Evolutionary conservation across 257 asterid genomes (phyloP).

Genomic region (Eustoma russellianum): DNA sequence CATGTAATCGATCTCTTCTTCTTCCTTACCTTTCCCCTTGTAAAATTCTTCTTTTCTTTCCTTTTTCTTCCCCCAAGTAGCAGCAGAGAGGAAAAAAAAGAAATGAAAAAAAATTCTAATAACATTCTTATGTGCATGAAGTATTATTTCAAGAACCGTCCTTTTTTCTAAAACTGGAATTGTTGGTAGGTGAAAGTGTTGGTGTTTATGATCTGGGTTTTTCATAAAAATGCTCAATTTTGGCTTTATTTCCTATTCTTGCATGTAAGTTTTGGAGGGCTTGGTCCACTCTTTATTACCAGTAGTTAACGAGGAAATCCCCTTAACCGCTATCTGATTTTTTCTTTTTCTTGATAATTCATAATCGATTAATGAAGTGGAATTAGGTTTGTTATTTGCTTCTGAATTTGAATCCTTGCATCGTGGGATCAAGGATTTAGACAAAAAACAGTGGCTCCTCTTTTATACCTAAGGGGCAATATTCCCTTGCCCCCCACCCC

Average conservation of each 20-base stretch:
- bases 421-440: too few relatives aligned
- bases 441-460: too few relatives aligned
- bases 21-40: conserved; percentile 5
- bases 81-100: not conserved
- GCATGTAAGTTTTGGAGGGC: conserved; percentile 26
- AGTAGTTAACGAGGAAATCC: conserved; percentile 5
- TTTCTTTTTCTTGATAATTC: not conserved
- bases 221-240: conserved; percentile 18
- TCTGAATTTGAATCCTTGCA: too few relatives aligned
- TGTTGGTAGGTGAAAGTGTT: conserved; percentile 7
- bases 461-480: too few relatives aligned
- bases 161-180: not conserved
- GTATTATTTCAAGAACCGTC: conserved; percentile 1
- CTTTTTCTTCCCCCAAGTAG: not conserved
- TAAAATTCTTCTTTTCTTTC: too few relatives aligned
- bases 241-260: conserved; percentile 22
- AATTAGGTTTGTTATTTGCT: not conserved
- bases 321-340: not conserved
- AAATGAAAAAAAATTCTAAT: too few relatives aligned
- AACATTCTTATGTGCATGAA: not conserved
- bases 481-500: too few relatives aligned
- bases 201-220: conserved; percentile 27
- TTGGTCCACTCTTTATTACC: conserved; percentile 34
- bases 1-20: conserved; percentile 41
- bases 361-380: conserved; percentile 6